Evolutionary conservation across 2,329 filamentous ascomycete genomes (phyloP), one percentile per base, ranked within the genome.

Genomic region (Trichothecium sympodiale): DNA sequence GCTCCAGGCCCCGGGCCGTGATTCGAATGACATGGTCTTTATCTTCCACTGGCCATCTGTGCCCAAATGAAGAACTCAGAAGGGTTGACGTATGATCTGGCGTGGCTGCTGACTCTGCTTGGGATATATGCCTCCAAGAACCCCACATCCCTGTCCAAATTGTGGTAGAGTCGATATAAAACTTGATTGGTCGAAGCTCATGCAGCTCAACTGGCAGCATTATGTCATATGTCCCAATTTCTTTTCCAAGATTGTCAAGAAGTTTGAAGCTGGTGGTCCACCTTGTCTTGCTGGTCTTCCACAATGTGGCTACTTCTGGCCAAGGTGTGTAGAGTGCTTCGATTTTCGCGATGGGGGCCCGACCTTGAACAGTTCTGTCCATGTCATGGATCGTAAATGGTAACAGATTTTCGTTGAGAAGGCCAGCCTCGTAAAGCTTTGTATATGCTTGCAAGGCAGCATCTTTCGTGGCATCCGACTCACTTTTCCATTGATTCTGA

Each of bases 401-500:
- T 29, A 94, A 64, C 0, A 95, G 58, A 46, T 94, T 69, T 12
- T 93, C 74, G 41, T 84, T 87, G 2, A 96, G 57, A 5, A 95
- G 61, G 0, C 81, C 80, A 17, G 72, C 79, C 7, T 71, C 46
- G 50, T 89, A 77, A 0, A 96, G 64, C 5, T 65, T 65, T 16
- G 73, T 58, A 49, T 88, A 94, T 1, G 87, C 83, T 48, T 84
- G 74, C 41, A 94, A 91, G 0, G 85, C 82, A 1, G 81, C 85
- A 54, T 95, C 89, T 49, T 82, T 85, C 45, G 67, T 77, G 0
- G 87, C 86, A 45, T 75, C 77, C 38, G 67, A 72, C 48, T 91
- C 80, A 0, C 77, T 83, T 9, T 45, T 55, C 87, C 87, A 95
- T n/a, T 53, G 33, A 1, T 29, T 38, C 9, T 42, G 37, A 13